phyloP scores from a whole-genome alignment of 371 early-diverging fungal genomes.

The Mucor racemosus region DNA sequence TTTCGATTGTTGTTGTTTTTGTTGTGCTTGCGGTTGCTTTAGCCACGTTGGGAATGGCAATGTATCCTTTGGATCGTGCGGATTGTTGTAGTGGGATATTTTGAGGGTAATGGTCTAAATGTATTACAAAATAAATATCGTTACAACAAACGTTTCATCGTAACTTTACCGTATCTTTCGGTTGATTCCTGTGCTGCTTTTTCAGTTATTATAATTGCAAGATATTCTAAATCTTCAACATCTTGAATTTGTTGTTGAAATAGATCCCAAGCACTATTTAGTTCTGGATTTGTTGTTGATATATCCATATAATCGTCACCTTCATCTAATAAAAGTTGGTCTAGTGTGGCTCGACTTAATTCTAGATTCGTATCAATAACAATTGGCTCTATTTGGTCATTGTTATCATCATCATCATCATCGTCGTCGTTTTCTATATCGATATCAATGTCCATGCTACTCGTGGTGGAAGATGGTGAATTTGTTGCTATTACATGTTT shows the following conservation, averaged over 20 bases:
- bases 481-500: background rate
- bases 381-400: constrained; percentile 5
- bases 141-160: background rate
- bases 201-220: constrained; percentile 40
- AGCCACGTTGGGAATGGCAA: constrained; percentile 85
- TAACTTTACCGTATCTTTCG: background rate
- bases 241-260: constrained; percentile 41
- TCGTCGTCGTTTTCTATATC: background rate
- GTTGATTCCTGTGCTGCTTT: background rate
- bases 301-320: background rate
- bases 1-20: constrained; percentile 64
- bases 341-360: constrained; percentile 4
- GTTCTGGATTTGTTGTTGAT: background rate
- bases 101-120: background rate
- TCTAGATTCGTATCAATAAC: constrained; percentile 24
- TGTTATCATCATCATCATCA: background rate
- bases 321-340: background rate
- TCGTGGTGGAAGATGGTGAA: background rate
- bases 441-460: background rate
- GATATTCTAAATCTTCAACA: constrained; percentile 47
- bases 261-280: constrained; percentile 28
- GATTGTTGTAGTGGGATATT: constrained; percentile 53
- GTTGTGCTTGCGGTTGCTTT: constrained; percentile 84
- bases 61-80: constrained; percentile 78
- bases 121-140: background rate